Evolutionary conservation across 139 green algal genomes (phyloP), one percentile per base, ranked within the genome.

Genomic region (Parachlorella kessleri): DNA sequence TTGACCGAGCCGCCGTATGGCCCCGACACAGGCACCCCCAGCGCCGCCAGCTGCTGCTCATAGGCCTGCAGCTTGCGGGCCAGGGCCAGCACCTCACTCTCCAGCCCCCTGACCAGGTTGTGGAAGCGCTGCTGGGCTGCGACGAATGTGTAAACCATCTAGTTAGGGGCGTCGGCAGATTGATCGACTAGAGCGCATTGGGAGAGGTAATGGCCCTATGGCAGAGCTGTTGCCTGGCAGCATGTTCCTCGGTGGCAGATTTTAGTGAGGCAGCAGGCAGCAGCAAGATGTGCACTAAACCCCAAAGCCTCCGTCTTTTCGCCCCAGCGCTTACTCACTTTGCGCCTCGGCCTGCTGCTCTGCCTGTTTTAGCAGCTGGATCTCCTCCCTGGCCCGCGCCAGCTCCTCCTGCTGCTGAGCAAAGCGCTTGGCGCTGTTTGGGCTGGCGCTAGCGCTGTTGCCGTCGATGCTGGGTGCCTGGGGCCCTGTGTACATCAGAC

Each of bases 401-500:
- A 94, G 84, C 85, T 93, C 84, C 41, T 92, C 88, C 78, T 94
- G 90, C 84, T 93, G 90, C 66, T 70, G 64, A 18, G 81, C 86
- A 83, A 94, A 90, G 36, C 83, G 82, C 67, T 65, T 41, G 37
- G 39, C 55, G n/a, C n/a, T n/a, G n/a, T n/a, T n/a, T n/a, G n/a
- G n/a, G n/a, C n/a, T n/a, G n/a, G n/a, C n/a, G n/a, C n/a, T n/a
- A n/a, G n/a, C n/a, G n/a, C n/a, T n/a, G n/a, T n/a, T n/a, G n/a
- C n/a, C n/a, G n/a, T n/a, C n/a, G n/a, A n/a, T n/a, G n/a, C n/a
- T n/a, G n/a, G n/a, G n/a, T n/a, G n/a, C n/a, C n/a, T n/a, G n/a
- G n/a, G n/a, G n/a, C n/a, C n/a, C n/a, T n/a, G n/a, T n/a, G n/a
- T n/a, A n/a, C n/a, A n/a, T n/a, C n/a, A n/a, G n/a, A n/a, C n/a